Evolutionary conservation across 2,329 filamentous ascomycete species (phyloP).

Genomic region (Trichoderma simmonsii): DNA sequence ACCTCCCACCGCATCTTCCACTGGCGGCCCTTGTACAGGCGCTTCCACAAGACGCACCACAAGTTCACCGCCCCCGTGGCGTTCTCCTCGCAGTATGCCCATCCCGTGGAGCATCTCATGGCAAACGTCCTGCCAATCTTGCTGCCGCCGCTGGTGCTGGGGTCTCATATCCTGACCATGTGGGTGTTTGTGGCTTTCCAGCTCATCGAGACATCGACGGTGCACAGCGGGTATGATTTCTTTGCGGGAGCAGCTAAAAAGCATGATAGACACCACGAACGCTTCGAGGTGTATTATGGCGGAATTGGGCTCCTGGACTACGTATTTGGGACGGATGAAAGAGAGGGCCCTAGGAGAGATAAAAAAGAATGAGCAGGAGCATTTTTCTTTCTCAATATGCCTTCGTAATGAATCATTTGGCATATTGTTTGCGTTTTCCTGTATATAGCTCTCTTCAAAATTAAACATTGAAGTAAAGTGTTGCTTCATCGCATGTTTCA

Average conservation of each 20-base stretch:
- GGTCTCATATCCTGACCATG: constrained; percentile 50
- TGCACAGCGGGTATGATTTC: constrained; percentile 58
- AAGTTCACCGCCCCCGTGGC: constrained; percentile 54
- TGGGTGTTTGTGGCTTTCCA: constrained; percentile 49
- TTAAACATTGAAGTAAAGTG: not conserved
- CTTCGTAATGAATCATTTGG: not conserved
- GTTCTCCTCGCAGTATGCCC: constrained; percentile 54
- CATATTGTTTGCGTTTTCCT: not conserved
- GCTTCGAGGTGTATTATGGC: constrained; percentile 53
- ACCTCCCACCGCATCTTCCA: constrained; percentile 54
- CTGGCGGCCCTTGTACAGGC: constrained; percentile 44
- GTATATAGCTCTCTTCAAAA: not conserved
- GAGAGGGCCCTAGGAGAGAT: constrained; percentile 18
- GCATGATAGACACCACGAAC: constrained; percentile 58
- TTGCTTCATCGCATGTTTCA: not conserved
- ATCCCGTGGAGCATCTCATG: constrained; percentile 54
- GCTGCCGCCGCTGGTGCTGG: constrained; percentile 45
- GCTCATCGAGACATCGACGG: constrained; percentile 50
- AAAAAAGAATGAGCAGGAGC: not conserved
- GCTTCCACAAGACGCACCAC: constrained; percentile 56
- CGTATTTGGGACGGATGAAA: constrained; percentile 44
- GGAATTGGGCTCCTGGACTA: constrained; percentile 52
- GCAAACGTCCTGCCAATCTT: constrained; percentile 52
- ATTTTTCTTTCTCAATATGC: not conserved
- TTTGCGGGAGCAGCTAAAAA: constrained; percentile 44